Base-by-base conservation (phyloP, 352 stramenopile genomes). In the Pythium dissotocum region DNA sequence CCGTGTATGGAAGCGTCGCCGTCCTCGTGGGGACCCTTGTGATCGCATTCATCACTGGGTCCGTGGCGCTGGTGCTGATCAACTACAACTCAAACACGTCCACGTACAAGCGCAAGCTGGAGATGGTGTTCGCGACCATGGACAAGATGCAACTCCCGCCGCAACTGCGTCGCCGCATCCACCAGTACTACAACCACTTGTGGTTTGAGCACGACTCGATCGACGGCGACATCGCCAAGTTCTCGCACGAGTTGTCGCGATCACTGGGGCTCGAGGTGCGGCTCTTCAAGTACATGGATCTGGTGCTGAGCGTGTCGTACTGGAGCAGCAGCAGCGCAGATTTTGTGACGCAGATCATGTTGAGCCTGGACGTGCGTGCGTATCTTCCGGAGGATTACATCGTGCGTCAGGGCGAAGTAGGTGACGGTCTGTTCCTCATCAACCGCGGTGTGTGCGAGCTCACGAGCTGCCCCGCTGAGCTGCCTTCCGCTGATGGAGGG, bases 321-420 rank as follows among this genome's bases (percentile, higher is more conserved):
- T 79, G 76, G 67, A 58, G 68, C 35, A 64, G 77, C 40, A 77
- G 71, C 35, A 70, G 61, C 4, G 53, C 71, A 8, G 73, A 81
- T 46, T 74, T 83, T 40, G 65, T 83, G 21, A 77, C 76, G 14
- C 71, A 77, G 33, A 72, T 81, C 44, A 63, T 79, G 52, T 33
- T 72, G 8, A 72, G 58, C 16, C 40, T 82, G 7, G 63, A 72
- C 51, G 73, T 76, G 18, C 58, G 73, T 2, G 65, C 73, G 6
- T 82, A 82, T 52, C 67, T 80, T 32, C 76, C 76, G 1, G 76
- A 83, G 33, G 76, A 83, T 38, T 83, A 78, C 63, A 71, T 83
- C 28, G 63, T 83, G 21, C 65, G 70, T 33, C 69, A 72, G 26
- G 76, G 72, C n/a, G 72, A 79, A 40, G 65, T 77, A 14, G 72